A percentile compares a stretch with the other conserved stretches of the same genome.
Conservation (phyloP, 306 rosid genomes). For the Hippophae rhamnoides region DNA sequence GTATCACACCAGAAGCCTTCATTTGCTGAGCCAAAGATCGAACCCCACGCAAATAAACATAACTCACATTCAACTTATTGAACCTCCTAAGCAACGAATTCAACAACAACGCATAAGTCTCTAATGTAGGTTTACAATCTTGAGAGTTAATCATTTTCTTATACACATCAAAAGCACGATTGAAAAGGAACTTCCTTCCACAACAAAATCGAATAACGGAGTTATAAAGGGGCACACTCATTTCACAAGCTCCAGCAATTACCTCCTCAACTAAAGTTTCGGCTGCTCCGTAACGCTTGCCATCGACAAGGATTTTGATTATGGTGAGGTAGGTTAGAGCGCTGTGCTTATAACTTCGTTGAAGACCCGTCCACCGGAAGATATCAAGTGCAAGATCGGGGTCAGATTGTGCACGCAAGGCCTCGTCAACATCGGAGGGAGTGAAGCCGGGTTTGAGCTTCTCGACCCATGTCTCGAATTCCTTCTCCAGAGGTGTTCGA, state of each 20-base stretch:
- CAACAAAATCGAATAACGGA: conserved; percentile 65
- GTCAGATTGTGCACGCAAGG: conserved; percentile 62
- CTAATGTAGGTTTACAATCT: conserved; percentile 59
- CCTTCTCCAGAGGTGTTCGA: conserved; percentile 66
- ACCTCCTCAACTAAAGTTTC: conserved; percentile 84
- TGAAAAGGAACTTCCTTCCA: conserved; percentile 46
- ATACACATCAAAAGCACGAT: conserved; percentile 66
- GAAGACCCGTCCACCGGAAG: conserved; percentile 92
- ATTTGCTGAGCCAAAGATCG: conserved; percentile 62
- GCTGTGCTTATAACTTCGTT: conserved; percentile 68
- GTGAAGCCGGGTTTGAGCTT: conserved; percentile 77
- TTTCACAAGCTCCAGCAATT: conserved; percentile 73
- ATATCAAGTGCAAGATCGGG: conserved; percentile 88
- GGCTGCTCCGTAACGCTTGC: conserved; percentile 46
- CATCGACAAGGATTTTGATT: conserved; percentile 43
- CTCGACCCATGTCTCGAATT: conserved; percentile 78
- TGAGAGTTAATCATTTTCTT: conserved; percentile 60
- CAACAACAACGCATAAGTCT: conserved; percentile 55
- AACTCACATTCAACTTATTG: conserved; percentile 50
- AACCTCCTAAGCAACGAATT: conserved; percentile 66
- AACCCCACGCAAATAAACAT: conserved; percentile 60
- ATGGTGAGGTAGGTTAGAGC: conserved; percentile 50
- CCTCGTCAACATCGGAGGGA: conserved; percentile 47
- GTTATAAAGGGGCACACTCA: conserved; percentile 57
- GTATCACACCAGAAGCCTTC: conserved; percentile 77